Evolutionary conservation across 2,329 filamentous ascomycete genomes (phyloP), one percentile per base, ranked within the genome.

Genomic region (Scytalidium sp.): DNA sequence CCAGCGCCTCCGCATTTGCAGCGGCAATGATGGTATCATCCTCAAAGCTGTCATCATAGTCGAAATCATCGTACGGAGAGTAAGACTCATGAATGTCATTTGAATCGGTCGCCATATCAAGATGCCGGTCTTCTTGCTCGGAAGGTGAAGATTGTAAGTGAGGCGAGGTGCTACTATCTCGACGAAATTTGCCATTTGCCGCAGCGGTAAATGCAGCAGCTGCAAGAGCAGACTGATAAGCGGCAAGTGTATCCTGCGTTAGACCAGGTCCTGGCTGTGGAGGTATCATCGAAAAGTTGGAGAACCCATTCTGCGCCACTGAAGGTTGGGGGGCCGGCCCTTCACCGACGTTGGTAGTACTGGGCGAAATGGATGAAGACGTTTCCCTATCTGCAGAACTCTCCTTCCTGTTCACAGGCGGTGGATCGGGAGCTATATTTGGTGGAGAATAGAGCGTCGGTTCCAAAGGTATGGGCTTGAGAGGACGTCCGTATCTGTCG

Each of bases 11-110:
- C 1, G 93, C 92, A 60, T 99, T 99, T 4, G 94, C 94, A 50
- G 91, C 94, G 0, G 92, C 93, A 52, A 99, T 95, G 59, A 97
- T 94, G 25, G 85, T 84, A 60, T 97, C 92, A 57, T 97, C 91
- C 51, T 90, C 88, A 45, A 88, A 78, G 41, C 85, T 83, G 52
- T 85, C 81, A 57, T 80, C 77, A 49, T 80, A 81, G 43, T 74
- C 72, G 47, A 76, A 74, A 47, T 76, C 73, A 44, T 81, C 73
- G 41, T 64, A 61, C 9, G 62, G 61, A 9, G 64, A 65, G 43
- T 66, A 64, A 2, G 68, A 56, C 25, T 64, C 60, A 25, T 64
- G 60, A 17, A 57, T 58, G 10, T 64, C 68, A 32, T 67, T 67
- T 45, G 70, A 74, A 41, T 72, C 70, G 45, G 69, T 68, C 45